Evolutionary conservation across 305 asterid species (phyloP), one percentile per base, ranked within the genome.

Genomic region (Fraxinus velutina): DNA sequence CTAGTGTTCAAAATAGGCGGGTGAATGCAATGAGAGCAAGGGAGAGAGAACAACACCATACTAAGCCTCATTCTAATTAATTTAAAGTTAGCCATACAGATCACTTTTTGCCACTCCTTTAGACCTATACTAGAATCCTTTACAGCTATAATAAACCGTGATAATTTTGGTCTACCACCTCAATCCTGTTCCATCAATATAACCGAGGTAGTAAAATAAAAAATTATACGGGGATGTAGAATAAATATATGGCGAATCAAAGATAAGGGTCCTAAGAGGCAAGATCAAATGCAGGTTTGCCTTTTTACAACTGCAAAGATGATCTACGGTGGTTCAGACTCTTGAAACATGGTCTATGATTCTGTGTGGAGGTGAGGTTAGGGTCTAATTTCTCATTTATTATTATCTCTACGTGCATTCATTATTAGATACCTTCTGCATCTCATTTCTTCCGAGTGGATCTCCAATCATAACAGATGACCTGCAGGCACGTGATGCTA

Each of bases 401-500:
- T 8, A 21, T 62, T 22, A 21, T 62, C 5, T 33, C 32, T 33
- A 52, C 37, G 39, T 52, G 39, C 21, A 42, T 8, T 0, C 66
- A 70, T 21, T 52, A 70, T 47, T 37, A 19, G 17, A 39, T 85
- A 93, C 98, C 99, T 93, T 96, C 79, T 88, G 93, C 99, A 96
- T 96, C 80, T 91, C 98, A 47, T 88, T 92, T 89, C 90, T 89
- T 60, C 92, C 98, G 12, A 96, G 94, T 79, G 98, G 84, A 88
- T 96, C 98, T 74, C 98, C 99, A 79, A 96, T 86, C 97, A 94
- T 93, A 76, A 94, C 81, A 64, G 99, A 96, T 13, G 98, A 91
- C 80, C 93, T 93, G 92, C 99, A 96, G 15, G 99, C 97, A 34
- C 99, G 98, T 8, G 98, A 96, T 80, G 99, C 99, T 39, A 96